Evolutionary conservation across 768 basidiomycete species (phyloP), one percentile per base, ranked within the genome.

Genomic region (Amanita rimosa): DNA sequence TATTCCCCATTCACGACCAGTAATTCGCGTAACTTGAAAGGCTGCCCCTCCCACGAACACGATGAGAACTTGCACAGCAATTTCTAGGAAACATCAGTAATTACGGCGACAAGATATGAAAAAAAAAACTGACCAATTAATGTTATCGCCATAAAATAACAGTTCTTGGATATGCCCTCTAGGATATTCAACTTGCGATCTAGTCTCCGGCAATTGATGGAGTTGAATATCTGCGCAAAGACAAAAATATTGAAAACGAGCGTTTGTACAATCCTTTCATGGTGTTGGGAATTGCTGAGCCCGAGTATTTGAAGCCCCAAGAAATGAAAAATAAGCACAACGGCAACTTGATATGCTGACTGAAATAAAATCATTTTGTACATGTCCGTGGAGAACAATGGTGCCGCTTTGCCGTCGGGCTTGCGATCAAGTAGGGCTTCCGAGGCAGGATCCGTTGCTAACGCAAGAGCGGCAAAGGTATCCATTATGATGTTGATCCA

Each of bases 401-500:
- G 91, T 1, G 91, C 83, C 1, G 76, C 79, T 67, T 89, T 88
- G 68, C 77, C 81, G 64, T 97, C 93, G 3, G 96, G 96, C 63
- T 88, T 86, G 58, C 95, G 83, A 48, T 96, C 74, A 38, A 99
- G 79, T 29, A 90, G 75, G 4, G 70, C 62, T 41, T 81, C 81
- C 1, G 83, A 79, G 0, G 96, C 94, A 7, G 93, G 94, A 63
- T 98, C 96, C 21, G 96, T 98, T 14, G 96, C 95, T 44, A 99
- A 79, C 10, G 96, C 96, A 44, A 98, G 81, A 21, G 96, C 96
- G 49, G 96, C 96, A 61, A 99, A 97, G 1, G 92, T 95, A 62
- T 96, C 94, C 93, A 95, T 95, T 64, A 95, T 95, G 53, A 98
- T 85, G 72, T 97, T 97, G 66, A 97, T 91, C 94, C 96, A 99